A percentile compares a stretch with the other conserved stretches of the same genome.
These are phyloP conservation scores for Fusarium floridanum DNA, from an alignment of 2,329 filamentous ascomycete genomes.

Conservation along the genomic window DNA sequence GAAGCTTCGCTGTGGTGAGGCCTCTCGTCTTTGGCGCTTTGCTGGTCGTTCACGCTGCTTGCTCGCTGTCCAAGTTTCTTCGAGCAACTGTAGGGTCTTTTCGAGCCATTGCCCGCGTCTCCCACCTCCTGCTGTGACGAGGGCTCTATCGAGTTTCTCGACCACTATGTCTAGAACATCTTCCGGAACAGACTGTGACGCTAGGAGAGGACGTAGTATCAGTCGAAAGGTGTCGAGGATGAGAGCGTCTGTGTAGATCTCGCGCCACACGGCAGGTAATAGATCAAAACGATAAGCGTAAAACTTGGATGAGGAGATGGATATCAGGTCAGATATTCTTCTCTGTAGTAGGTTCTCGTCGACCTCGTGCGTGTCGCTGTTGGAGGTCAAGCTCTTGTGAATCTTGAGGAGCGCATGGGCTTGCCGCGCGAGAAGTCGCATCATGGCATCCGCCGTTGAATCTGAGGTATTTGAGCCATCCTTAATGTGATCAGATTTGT, in stretches of 20 bases:
- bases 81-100: conserved; percentile 60
- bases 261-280: conserved; percentile 76
- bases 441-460: conserved; percentile 37
- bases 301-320: conserved; percentile 73
- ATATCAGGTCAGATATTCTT: conserved; percentile 68
- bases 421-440: conserved; percentile 48
- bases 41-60: conserved; percentile 31
- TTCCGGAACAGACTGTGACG: conserved; percentile 20
- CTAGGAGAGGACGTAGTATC: conserved; percentile 37
- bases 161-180: conserved; percentile 68
- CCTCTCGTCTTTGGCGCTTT: conserved; percentile 38
- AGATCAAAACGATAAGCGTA: conserved; percentile 77
- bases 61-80: conserved; percentile 41
- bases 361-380: neutral
- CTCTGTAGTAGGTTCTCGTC: conserved; percentile 49
- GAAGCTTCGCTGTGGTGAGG: conserved; percentile 35
- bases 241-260: conserved; percentile 78
- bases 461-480: conserved; percentile 10
- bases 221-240: conserved; percentile 70
- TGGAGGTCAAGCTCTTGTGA: conserved; percentile 28
- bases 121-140: conserved; percentile 80
- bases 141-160: conserved; percentile 77
- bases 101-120: conserved; percentile 64
- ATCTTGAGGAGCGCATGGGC: conserved; percentile 43
- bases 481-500: neutral